These are phyloP conservation scores for Termitomyces titanicus DNA, from an alignment of 768 basidiomycete species.

Conservation along the genomic window DNA sequence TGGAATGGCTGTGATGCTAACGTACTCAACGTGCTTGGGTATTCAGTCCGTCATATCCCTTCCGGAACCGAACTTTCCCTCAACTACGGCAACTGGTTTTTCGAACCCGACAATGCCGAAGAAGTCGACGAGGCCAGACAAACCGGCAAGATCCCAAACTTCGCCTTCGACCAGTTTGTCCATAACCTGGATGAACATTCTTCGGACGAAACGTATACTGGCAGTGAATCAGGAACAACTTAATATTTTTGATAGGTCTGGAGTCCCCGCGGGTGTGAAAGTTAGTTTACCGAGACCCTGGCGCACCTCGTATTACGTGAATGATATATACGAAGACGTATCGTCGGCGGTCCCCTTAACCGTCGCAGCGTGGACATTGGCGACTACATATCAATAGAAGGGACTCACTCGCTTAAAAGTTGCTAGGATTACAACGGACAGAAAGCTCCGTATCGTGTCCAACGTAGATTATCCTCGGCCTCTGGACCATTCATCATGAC, in stretches of 20 bases:
- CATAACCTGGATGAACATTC: constrained; percentile 18
- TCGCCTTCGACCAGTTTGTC: neutral
- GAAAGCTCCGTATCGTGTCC: no score
- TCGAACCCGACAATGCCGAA: constrained; percentile 16
- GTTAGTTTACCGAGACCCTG: no score
- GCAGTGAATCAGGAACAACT: neutral
- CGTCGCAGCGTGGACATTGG: neutral
- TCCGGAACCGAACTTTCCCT: constrained; percentile 51
- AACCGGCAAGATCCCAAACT: neutral
- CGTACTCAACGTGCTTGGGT: neutral
- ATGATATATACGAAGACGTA: neutral
- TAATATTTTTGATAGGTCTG: neutral
- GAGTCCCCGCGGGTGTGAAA: no score
- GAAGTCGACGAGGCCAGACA: neutral
- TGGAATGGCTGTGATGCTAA: neutral
- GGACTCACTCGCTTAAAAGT: no score
- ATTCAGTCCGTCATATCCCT: constrained; percentile 34
- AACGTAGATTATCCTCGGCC: no score
- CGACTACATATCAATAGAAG: no score
- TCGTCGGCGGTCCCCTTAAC: neutral
- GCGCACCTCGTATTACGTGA: neutral
- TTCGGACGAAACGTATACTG: constrained; percentile 17
- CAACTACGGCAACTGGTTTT: constrained; percentile 54
- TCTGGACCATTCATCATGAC: no score
- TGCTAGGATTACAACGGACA: neutral